A percentile compares a stretch with the other conserved stretches of the same genome.
Conservation (phyloP, 2,329 filamentous ascomycete species). For the Pseudogymnoascus sp. region DNA sequence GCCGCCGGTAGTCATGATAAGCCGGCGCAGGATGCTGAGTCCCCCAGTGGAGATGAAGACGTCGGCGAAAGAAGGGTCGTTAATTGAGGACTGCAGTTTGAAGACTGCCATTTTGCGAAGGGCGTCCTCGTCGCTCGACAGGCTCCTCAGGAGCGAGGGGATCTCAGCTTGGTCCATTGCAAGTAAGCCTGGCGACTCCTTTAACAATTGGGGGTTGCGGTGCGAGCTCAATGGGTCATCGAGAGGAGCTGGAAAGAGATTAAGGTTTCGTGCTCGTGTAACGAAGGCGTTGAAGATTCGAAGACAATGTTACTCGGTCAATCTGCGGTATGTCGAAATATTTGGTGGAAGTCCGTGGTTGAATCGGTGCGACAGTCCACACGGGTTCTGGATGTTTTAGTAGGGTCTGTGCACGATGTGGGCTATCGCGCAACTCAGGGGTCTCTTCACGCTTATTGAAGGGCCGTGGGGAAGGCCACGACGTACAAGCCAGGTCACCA, state of each 20-base stretch:
- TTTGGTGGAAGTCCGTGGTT: neutral
- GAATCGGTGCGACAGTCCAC: neutral
- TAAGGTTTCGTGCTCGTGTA: neutral
- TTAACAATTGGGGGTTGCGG: neutral
- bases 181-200: conserved; percentile 6
- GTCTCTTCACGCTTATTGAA: neutral
- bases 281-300: neutral
- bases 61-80: conserved; percentile 92
- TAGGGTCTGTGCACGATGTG: conserved; percentile 2
- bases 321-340: neutral
- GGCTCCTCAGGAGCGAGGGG: conserved; percentile 54
- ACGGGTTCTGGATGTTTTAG: conserved; percentile 3
- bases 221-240: neutral
- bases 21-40: conserved; percentile 67
- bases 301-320: neutral
- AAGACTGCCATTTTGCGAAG: conserved; percentile 98
- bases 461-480: neutral
- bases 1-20: conserved; percentile 77
- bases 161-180: conserved; percentile 60
- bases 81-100: conserved; percentile 91
- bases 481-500: neutral
- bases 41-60: conserved; percentile 90
- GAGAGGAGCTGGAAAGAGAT: neutral
- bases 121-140: conserved; percentile 71
- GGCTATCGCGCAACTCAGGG: neutral